These are phyloP conservation scores for Sporothrix phasma DNA, from an alignment of 2,329 filamentous ascomycete species.

Conservation along the genomic window DNA sequence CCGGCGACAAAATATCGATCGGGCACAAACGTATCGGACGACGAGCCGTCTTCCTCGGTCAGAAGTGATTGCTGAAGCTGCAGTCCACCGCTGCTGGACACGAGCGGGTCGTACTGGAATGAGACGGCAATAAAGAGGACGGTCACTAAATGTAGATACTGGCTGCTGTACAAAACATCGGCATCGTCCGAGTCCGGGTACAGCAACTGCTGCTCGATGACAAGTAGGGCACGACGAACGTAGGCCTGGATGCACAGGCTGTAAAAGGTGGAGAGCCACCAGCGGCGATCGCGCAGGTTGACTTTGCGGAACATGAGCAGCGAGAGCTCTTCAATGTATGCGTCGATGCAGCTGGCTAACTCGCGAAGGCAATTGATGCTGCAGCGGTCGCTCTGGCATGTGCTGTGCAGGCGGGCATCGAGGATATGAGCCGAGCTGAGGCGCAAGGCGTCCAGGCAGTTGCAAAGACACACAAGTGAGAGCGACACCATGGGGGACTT, in stretches of 20 bases:
- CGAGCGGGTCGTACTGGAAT: conserved; percentile 26
- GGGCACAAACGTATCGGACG: conserved; percentile 19
- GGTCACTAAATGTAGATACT: conserved; percentile 25
- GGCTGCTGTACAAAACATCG: conserved; percentile 22
- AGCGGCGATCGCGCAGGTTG: conserved; percentile 25
- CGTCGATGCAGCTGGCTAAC: conserved; percentile 20
- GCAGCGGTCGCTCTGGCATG: conserved; percentile 23
- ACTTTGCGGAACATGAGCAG: conserved; percentile 26
- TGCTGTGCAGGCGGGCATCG: conserved; percentile 19
- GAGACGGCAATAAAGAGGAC: conserved; percentile 26
- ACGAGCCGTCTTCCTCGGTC: conserved; percentile 22
- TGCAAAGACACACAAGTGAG: conserved; percentile 24
- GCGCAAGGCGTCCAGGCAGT: conserved; percentile 24
- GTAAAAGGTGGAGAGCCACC: conserved; percentile 27
- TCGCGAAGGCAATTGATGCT: conserved; percentile 24
- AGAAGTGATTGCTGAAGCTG: conserved; percentile 24
- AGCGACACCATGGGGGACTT: conserved; percentile 24
- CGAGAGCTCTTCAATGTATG: conserved; percentile 26
- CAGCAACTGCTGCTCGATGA: conserved; percentile 24
- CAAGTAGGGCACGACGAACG: conserved; percentile 24
- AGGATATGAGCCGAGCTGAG: conserved; percentile 22
- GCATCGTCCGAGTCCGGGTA: conserved; percentile 22
- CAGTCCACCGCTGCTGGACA: conserved; percentile 18
- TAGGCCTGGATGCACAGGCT: conserved; percentile 26
- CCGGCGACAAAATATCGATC: conserved; percentile 24